Conservation (phyloP, 192 early-diverging fungal genomes). For the Backusella liffmaniae region DNA sequence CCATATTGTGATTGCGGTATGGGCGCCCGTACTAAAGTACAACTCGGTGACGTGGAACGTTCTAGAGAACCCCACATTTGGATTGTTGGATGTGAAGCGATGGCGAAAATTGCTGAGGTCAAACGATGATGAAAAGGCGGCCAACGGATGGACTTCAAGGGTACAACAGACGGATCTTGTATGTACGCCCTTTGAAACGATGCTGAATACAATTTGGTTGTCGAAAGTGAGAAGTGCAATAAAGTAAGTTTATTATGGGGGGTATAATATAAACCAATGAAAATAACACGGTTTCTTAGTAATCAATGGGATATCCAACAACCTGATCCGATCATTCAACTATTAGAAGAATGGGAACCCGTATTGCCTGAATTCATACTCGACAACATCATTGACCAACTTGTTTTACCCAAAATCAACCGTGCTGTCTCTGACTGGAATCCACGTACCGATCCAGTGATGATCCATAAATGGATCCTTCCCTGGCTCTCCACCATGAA, state of each 20-base stretch:
- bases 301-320: conserved; percentile 70
- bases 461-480: conserved; percentile 76
- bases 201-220: conserved; percentile 79
- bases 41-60: conserved; percentile 61
- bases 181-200: conserved; percentile 75
- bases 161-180: not conserved
- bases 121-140: conserved; percentile 30
- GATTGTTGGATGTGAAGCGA: conserved; percentile 46
- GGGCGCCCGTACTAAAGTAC: conserved; percentile 52
- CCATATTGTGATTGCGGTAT: conserved; percentile 56
- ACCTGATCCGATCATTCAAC: conserved; percentile 62
- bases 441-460: conserved; percentile 49
- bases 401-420: conserved; percentile 76
- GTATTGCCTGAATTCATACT: conserved; percentile 71
- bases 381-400: conserved; percentile 74
- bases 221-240: conserved; percentile 72
- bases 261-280: too few species aligned
- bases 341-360: conserved; percentile 72
- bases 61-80: conserved; percentile 55
- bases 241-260: conserved; percentile 39
- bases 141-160: conserved; percentile 12
- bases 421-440: conserved; percentile 64
- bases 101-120: conserved; percentile 59
- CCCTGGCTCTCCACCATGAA: conserved; percentile 76
- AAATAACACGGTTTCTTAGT: conserved; percentile 31